A percentile compares a stretch with the other conserved stretches of the same genome.
phyloP scores from a whole-genome alignment of 139 green algal species.

The Parachlorella kessleri region DNA sequence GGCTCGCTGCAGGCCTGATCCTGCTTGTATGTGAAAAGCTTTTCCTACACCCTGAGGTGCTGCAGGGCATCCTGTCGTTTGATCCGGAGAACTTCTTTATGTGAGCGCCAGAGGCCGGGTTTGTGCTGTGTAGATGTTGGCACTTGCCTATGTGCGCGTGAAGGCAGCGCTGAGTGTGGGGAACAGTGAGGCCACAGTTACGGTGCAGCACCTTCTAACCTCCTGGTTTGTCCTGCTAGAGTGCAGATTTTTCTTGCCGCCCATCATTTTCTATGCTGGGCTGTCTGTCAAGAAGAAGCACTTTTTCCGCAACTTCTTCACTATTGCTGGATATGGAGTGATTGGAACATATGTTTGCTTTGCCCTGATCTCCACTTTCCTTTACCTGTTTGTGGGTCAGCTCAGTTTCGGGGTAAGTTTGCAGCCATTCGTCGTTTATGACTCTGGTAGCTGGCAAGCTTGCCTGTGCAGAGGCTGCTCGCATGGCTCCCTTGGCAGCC shows the following conservation, averaged over 20 bases:
- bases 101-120: slow-evolving; percentile 33
- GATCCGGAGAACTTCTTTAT: slow-evolving; percentile 60
- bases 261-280: slow-evolving; percentile 87
- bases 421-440: too few species aligned
- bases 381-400: slow-evolving; percentile 43
- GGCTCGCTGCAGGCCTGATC: slow-evolving; percentile 38
- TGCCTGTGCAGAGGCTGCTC: not conserved
- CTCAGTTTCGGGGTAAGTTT: slow-evolving; percentile 43
- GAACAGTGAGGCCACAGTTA: too few species aligned
- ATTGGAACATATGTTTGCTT: slow-evolving; percentile 74
- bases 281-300: slow-evolving; percentile 85
- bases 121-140: not conserved
- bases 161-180: too few species aligned
- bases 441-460: too few species aligned
- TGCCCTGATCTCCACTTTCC: slow-evolving; percentile 56
- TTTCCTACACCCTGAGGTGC: slow-evolving; percentile 28
- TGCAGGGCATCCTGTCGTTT: slow-evolving; percentile 53
- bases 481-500: too few species aligned
- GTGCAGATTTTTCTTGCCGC: slow-evolving; percentile 80
- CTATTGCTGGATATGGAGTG: slow-evolving; percentile 79
- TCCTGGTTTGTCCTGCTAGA: not conserved
- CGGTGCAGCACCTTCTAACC: too few species aligned
- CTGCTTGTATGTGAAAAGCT: slow-evolving; percentile 41
- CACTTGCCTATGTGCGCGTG: not conserved
- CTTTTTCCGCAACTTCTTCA: slow-evolving; percentile 81